Evolutionary conservation across 148 eudicot species (phyloP).

Genomic region (Diospyros lotus): DNA sequence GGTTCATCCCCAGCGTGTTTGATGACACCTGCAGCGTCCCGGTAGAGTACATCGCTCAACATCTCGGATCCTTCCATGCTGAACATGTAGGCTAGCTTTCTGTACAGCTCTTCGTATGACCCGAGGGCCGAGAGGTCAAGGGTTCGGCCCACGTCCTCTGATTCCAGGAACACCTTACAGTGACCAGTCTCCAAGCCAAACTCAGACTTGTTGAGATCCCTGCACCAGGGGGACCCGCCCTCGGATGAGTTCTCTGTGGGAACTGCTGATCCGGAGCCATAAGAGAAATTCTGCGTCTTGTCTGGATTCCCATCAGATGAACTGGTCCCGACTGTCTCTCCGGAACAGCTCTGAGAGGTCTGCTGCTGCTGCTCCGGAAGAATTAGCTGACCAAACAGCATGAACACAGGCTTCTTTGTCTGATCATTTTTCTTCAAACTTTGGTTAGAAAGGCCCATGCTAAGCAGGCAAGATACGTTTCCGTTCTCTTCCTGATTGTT

Average conservation of each 20-base stretch:
- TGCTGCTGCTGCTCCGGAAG: conserved; percentile 82
- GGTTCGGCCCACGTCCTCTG: conserved; percentile 47
- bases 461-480: conserved; percentile 42
- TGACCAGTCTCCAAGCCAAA: conserved; percentile 40
- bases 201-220: conserved; percentile 27
- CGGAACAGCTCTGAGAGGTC: conserved; percentile 48
- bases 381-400: conserved; percentile 81
- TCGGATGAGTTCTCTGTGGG: conserved; percentile 44
- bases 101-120: conserved; percentile 58
- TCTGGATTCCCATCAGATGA: conserved; percentile 33
- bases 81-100: conserved; percentile 46
- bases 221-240: conserved; percentile 31
- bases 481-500: conserved; percentile 22
- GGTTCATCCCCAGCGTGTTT: conserved; percentile 33
- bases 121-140: conserved; percentile 40
- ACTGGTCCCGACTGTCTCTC: conserved; percentile 34
- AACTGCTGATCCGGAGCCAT: conserved; percentile 46
- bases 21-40: conserved; percentile 24
- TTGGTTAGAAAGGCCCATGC: conserved; percentile 38
- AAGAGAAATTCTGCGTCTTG: conserved; percentile 33
- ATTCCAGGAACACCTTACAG: conserved; percentile 40
- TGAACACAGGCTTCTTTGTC: conserved; percentile 34
- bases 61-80: conserved; percentile 41
- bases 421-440: conserved; percentile 22
- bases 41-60: conserved; percentile 51